Evolutionary conservation across 345 rosid species (phyloP), one percentile per base, ranked within the genome.

Genomic region (Gossypium bickii): DNA sequence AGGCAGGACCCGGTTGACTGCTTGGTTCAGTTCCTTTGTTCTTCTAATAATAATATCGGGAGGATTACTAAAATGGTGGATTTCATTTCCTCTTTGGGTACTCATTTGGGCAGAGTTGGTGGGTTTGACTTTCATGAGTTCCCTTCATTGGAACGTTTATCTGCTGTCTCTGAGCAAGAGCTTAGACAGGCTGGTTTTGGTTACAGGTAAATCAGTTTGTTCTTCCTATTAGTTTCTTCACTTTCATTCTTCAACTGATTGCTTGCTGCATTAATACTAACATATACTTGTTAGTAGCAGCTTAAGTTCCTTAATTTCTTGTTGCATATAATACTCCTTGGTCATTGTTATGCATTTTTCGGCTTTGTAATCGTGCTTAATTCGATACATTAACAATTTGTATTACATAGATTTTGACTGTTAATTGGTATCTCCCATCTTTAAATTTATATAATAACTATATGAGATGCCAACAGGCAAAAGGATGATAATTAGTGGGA

Each of bases 1-100:
- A 81, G 97, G 83, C 99, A 95, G 88, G 91, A 91, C 63, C 98
- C 99, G 22, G 78, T 91, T 5, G 99, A 95, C 87, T 93, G 98
- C 69, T 66, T 95, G 85, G 57, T 91, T 18, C 99, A 95, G 83
- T 95, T 95, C 78, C 55, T 91, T 60, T 95, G 99, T 74, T 92
- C 98, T 29, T 95, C 99, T 56, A 95, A 95, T 45, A 95, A 95
- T 65, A 95, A 93, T 76, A 91, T 95, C 25, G 80, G 79, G 17
- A 89, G 99, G 87, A 95, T 90, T 67, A 87, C 97, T 24, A 94
- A 92, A 83, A 94, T 94, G 98, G 98, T 94, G 41, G 89, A 86
- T 72, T 90, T 80, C 74, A 71, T 92, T 12, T 90, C 98, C 43
- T 81, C 90, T 67, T 76, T 91, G 58, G 98, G 98, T 12, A 79